Conservation (phyloP, 208 protist species). For the Vickermania spadyakhi region DNA sequence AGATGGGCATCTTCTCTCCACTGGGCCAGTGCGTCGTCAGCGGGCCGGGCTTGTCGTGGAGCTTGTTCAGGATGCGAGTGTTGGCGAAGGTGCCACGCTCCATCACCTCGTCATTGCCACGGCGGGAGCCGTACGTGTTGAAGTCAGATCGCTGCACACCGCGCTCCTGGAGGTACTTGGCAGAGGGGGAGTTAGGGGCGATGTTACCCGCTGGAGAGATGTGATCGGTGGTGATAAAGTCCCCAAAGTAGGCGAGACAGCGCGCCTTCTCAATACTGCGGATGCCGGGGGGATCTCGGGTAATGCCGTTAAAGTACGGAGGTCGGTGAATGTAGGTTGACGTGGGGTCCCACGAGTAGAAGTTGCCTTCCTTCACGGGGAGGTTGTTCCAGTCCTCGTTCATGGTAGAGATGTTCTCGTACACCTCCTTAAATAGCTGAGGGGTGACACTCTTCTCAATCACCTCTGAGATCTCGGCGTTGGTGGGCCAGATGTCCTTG, state of each 20-base stretch:
- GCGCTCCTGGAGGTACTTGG: slow-evolving; percentile 64
- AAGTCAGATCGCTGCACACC: slow-evolving; percentile 91
- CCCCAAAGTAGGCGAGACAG: slow-evolving; percentile 90
- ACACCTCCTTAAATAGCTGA: slow-evolving; percentile 88
- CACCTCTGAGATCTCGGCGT: slow-evolving; percentile 66
- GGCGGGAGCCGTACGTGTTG: slow-evolving; percentile 94
- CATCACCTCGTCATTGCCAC: slow-evolving; percentile 96
- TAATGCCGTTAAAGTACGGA: slow-evolving; percentile 92
- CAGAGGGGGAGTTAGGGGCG: slow-evolving; percentile 89
- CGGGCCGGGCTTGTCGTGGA: slow-evolving; percentile 89
- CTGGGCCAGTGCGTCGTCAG: slow-evolving; percentile 89
- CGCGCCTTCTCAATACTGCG: slow-evolving; percentile 68
- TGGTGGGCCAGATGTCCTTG: slow-evolving; percentile 95
- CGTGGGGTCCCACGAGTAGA: slow-evolving; percentile 92
- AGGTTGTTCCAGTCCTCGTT: slow-evolving; percentile 91
- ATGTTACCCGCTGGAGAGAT: slow-evolving; percentile 96
- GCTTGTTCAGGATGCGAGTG: slow-evolving; percentile 89
- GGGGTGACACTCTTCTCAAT: slow-evolving; percentile 83
- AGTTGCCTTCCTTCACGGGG: slow-evolving; percentile 63
- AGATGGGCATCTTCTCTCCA: slow-evolving; percentile 90
- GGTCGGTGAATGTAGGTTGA: slow-evolving; percentile 96
- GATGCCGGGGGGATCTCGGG: slow-evolving; percentile 28
- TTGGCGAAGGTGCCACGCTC: slow-evolving; percentile 95
- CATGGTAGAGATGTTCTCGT: slow-evolving; percentile 83
- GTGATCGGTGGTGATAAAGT: slow-evolving; percentile 96